These are phyloP conservation scores for Boletus mariae DNA, from an alignment of 1,284 basidiomycete species.

Conservation along the genomic window DNA sequence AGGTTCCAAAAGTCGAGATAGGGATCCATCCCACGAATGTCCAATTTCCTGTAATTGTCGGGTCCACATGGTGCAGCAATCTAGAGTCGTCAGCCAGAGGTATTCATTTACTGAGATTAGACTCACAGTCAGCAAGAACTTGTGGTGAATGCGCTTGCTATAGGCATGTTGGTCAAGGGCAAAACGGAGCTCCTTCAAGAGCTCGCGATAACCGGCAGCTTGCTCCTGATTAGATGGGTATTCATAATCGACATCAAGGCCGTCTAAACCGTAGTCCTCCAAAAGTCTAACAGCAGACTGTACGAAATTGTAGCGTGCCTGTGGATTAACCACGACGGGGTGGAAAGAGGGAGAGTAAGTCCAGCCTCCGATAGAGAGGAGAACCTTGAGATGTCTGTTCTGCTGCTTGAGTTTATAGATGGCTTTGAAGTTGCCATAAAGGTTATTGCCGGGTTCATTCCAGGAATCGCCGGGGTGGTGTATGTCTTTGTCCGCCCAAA, in stretches of 20 bases:
- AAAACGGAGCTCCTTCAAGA: constrained; percentile 67
- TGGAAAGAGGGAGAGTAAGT: constrained; percentile 81
- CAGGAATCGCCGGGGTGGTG: constrained; percentile 85
- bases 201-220: constrained; percentile 67
- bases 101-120: neutral
- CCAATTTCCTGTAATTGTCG: constrained; percentile 77
- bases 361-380: constrained; percentile 90
- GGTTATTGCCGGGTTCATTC: constrained; percentile 81
- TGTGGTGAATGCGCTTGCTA: constrained; percentile 55
- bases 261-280: constrained; percentile 76
- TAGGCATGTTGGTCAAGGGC: constrained; percentile 67
- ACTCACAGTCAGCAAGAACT: constrained; percentile 73
- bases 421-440: constrained; percentile 94
- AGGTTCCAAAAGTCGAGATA: constrained; percentile 95
- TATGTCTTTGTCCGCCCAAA: constrained; percentile 92
- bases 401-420: constrained; percentile 87
- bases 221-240: constrained; percentile 73
- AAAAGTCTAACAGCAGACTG: constrained; percentile 73
- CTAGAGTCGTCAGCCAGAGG: constrained; percentile 37
- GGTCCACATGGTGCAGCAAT: constrained; percentile 93
- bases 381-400: constrained; percentile 80
- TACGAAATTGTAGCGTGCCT: constrained; percentile 73
- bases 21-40: constrained; percentile 81
- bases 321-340: constrained; percentile 64
- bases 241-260: constrained; percentile 82